A percentile compares a stretch with the other conserved stretches of the same genome.
Conservation (phyloP, 169 alveolate species). For the Eimeria maxima region DNA sequence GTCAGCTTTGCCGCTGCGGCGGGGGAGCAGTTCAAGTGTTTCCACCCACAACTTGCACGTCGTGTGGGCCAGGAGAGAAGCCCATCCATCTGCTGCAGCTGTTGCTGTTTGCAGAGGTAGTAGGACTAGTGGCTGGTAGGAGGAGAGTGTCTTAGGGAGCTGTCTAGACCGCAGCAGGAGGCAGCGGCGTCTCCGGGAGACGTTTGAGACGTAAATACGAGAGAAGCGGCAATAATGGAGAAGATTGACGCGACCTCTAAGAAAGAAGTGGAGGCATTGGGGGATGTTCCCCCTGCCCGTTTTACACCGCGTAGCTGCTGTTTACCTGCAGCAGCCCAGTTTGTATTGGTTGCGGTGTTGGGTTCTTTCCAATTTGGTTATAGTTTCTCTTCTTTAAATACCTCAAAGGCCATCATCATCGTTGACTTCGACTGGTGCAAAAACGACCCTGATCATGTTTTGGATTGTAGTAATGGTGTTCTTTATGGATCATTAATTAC, state of each 20-base stretch:
- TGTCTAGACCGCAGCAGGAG: no score
- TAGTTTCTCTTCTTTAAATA: conserved; percentile 81
- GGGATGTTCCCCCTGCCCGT: conserved; percentile 77
- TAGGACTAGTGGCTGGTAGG: no score
- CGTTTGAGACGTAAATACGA: no score
- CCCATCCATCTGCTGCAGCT: no score
- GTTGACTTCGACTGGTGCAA: conserved; percentile 85
- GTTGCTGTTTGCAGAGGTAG: no score
- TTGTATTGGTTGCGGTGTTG: conserved; percentile 72
- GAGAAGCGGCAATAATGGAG: background rate
- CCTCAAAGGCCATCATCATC: conserved; percentile 78
- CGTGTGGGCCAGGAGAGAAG: no score
- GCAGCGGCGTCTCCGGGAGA: no score
- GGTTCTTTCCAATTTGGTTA: conserved; percentile 85
- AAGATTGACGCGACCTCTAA: conserved; percentile 40
- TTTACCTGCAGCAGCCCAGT: conserved; percentile 73
- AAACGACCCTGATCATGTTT: conserved; percentile 24
- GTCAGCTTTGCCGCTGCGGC: no score
- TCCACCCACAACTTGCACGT: no score
- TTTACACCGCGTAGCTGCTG: conserved; percentile 62
- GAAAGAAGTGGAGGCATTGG: conserved; percentile 76
- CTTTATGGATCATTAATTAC: conserved; percentile 81
- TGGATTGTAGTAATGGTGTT: conserved; percentile 75
- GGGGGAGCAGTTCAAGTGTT: no score
- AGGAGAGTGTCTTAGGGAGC: no score